These are phyloP conservation scores for Suillus ampliporus DNA, from an alignment of 768 basidiomycete genomes.

Conservation along the genomic window DNA sequence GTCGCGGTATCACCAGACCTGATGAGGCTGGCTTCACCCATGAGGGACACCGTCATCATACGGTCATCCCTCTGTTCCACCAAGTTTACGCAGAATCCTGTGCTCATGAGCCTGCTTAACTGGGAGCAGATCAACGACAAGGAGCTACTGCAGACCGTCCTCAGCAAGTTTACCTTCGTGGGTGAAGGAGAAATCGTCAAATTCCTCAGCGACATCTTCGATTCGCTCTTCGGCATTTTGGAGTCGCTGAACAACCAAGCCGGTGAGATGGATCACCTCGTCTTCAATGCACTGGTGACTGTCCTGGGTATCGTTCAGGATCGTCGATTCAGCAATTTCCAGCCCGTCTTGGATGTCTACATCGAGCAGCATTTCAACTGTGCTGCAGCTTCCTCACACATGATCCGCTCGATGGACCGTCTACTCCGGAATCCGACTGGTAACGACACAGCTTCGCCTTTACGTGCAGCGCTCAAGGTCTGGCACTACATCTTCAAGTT, in stretches of 20 bases:
- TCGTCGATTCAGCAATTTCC: conserved; percentile 93
- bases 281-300: conserved; percentile 90
- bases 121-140: conserved; percentile 78
- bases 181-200: conserved; percentile 95
- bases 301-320: conserved; percentile 94
- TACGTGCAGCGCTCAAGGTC: conserved; percentile 92
- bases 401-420: conserved; percentile 87
- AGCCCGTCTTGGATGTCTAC: conserved; percentile 91
- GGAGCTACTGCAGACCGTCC: conserved; percentile 69
- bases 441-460: conserved; percentile 71
- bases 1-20: conserved; percentile 63
- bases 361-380: conserved; percentile 89
- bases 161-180: conserved; percentile 89
- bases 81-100: conserved; percentile 87
- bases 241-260: conserved; percentile 73
- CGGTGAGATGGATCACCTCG: conserved; percentile 82
- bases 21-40: conserved; percentile 65
- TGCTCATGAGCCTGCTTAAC: conserved; percentile 76
- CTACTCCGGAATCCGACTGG: conserved; percentile 77
- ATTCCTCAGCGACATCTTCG: conserved; percentile 89
- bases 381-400: conserved; percentile 79
- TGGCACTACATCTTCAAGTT: conserved; percentile 98
- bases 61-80: conserved; percentile 94
- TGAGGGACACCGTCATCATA: conserved; percentile 79
- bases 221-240: conserved; percentile 90